These are phyloP conservation scores for Aureobasidium sp. DNA, from an alignment of 2,329 filamentous ascomycete genomes.

Conservation along the genomic window DNA sequence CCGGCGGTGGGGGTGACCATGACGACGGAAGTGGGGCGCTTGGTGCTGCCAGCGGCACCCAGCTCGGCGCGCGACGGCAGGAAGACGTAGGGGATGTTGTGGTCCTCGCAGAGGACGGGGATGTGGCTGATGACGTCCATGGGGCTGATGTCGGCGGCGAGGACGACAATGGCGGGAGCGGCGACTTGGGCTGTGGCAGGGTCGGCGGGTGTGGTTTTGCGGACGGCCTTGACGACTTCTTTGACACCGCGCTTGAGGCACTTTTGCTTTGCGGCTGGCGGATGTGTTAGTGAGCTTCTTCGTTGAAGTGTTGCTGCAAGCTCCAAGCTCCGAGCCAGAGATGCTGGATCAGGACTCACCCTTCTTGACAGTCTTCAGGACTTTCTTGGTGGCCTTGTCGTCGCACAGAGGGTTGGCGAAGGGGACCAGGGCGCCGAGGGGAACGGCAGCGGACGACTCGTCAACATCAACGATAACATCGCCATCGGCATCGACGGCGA, in stretches of 20 bases:
- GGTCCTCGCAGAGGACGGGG: conserved; percentile 94
- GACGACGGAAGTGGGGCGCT: conserved; percentile 91
- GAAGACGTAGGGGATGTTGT: conserved; percentile 95
- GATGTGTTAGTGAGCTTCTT: neutral
- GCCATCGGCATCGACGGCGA: conserved; percentile 33
- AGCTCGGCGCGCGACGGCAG: conserved; percentile 87
- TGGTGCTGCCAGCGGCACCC: conserved; percentile 86
- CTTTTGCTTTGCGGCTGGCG: conserved; percentile 81
- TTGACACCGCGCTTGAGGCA: conserved; percentile 96
- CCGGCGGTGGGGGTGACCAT: conserved; percentile 58
- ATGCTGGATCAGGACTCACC: conserved; percentile 30
- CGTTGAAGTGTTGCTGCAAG: neutral
- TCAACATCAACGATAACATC: conserved; percentile 27
- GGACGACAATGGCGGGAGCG: conserved; percentile 63
- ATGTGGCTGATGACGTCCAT: conserved; percentile 99
- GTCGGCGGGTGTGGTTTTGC: conserved; percentile 73
- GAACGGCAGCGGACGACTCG: conserved; percentile 28
- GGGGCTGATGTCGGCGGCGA: conserved; percentile 94
- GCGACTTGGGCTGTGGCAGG: conserved; percentile 46
- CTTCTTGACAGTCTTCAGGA: conserved; percentile 58
- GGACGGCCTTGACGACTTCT: conserved; percentile 96
- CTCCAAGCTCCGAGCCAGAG: neutral
- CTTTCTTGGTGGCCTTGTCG: conserved; percentile 63
- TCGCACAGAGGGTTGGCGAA: conserved; percentile 76
- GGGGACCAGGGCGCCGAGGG: conserved; percentile 57